Evolutionary conservation across 2,329 filamentous ascomycete genomes (phyloP).

Genomic region (Clarireedia homoeocarpa): DNA sequence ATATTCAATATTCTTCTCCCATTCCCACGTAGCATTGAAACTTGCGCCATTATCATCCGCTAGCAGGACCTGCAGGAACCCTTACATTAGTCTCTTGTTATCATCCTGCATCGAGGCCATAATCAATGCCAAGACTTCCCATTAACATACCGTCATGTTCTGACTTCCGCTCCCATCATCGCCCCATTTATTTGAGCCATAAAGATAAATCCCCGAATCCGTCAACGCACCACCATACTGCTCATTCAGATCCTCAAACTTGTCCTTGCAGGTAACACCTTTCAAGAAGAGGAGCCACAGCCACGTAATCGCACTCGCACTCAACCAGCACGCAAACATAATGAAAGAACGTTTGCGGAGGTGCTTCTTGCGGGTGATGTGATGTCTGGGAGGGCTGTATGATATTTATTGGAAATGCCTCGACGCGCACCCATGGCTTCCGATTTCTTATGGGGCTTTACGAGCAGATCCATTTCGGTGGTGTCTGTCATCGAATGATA

Average conservation of each 20-base stretch:
- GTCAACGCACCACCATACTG: constrained; percentile 3
- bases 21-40: constrained; percentile 6
- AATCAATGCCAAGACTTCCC: no score
- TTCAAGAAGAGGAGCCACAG: neutral
- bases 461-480: neutral
- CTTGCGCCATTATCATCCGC: constrained; percentile 3
- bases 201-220: neutral
- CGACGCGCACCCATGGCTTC: neutral
- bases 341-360: neutral
- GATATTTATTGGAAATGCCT: neutral
- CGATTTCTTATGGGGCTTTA: neutral
- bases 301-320: neutral
- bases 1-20: constrained; percentile 2
- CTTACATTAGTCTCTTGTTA: neutral
- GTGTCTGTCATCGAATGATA: no score
- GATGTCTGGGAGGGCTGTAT: neutral
- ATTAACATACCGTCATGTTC: constrained; percentile 3
- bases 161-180: constrained; percentile 9
- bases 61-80: neutral
- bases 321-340: neutral
- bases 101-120: neutral
- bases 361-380: no score
- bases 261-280: neutral
- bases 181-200: constrained; percentile 6
- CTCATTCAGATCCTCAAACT: neutral